Evolutionary conservation across 108 stramenopile species (phyloP), one percentile per base, ranked within the genome.

Genomic region (Nitzschia inconspicua): DNA sequence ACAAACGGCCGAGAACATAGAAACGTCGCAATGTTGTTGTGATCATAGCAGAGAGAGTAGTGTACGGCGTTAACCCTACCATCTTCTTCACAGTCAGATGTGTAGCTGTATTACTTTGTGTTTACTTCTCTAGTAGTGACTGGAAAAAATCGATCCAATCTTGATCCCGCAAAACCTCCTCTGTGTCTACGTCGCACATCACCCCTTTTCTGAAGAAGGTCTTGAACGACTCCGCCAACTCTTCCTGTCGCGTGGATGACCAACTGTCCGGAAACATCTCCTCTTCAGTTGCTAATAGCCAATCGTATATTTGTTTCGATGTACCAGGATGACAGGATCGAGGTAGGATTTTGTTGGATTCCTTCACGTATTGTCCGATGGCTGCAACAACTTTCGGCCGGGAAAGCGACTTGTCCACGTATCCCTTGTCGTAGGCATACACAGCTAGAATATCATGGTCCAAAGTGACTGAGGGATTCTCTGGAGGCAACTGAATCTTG

Each of bases 381-480:
- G 41, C 57, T 2, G 41, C 23, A 2, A 43, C 41, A 8, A 58
- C 57, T 26, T 23, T 19, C 31, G 23, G 16, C 25, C 57, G 25
- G 11, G 40, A 5, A 25, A 58, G 43, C 3, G 41, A 26, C 25
- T 58, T 58, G n/a, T 34, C 25, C 22, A 58, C 26, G 20, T 28
- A 26, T 10, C 57, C 57, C 57, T 44, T 22, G 4, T 58, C 28
- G 26, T 58, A 58, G 8, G 57, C 57, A 16, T 44, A 27, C 28
- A 58, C 57, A 16, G 57, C 32, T 16, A 58, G 28, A 44, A 58
- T 44, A 18, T 58, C 57, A 19, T 25, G 40, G 14, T 58, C 57
- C 23, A 58, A 29, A 31, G 41, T 27, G 6, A 54, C 35, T 3
- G 52, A 54, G 8, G 29, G 16, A 54, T 54, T 54, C 2, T 8